Evolutionary conservation across 768 basidiomycete genomes (phyloP).

Genomic region (Lactarius hengduanensis): DNA sequence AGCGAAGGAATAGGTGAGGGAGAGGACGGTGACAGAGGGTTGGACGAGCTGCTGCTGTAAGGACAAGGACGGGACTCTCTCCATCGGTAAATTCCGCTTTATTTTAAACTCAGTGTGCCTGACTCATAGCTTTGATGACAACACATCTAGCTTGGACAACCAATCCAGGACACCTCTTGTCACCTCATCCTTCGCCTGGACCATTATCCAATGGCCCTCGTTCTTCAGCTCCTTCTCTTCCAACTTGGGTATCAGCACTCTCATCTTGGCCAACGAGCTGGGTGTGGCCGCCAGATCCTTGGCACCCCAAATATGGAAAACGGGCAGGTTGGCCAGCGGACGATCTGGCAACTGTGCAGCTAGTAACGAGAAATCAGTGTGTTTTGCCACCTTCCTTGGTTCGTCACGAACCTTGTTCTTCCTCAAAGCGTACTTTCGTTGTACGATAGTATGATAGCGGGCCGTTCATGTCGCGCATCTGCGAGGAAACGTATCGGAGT

Average conservation of each 20-base stretch:
- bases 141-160: background rate
- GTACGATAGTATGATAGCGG: conserved; percentile 81
- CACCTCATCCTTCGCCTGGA: conserved; percentile 14
- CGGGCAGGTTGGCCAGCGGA: conserved; percentile 19
- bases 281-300: conserved; percentile 44
- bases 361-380: conserved; percentile 1
- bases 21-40: conserved; percentile 14
- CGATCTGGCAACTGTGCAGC: conserved; percentile 11
- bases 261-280: background rate
- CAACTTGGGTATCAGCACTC: background rate
- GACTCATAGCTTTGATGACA: background rate
- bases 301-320: conserved; percentile 10
- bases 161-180: conserved; percentile 4
- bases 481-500: conserved; percentile 48
- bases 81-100: conserved; percentile 2
- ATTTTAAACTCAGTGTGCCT: conserved; percentile 19
- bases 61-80: background rate
- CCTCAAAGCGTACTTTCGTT: conserved; percentile 55
- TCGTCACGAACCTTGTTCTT: conserved; percentile 47
- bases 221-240: conserved; percentile 7
- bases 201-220: conserved; percentile 22
- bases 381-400: conserved; percentile 1
- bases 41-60: conserved; percentile 1
- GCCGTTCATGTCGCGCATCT: conserved; percentile 56
- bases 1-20: background rate